phyloP scores from a whole-genome alignment of 192 early-diverging fungal species.

The Phycomyces nitens region DNA sequence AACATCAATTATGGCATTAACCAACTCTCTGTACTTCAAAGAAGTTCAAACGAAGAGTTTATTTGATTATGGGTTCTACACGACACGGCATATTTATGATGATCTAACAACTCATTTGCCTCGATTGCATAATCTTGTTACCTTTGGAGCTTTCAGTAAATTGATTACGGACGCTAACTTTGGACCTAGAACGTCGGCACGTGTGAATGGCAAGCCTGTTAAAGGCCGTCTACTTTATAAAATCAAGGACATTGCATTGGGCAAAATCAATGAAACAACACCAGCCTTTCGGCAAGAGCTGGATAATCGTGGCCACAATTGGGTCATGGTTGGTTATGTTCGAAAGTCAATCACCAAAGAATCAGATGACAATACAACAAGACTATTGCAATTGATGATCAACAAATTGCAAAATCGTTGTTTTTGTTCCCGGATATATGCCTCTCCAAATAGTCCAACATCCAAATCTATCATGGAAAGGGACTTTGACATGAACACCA shows the following conservation, averaged over 20 bases:
- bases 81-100: neutral
- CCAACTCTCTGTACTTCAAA: constrained; percentile 2
- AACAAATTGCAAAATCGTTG: constrained; percentile 5
- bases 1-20: neutral
- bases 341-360: neutral
- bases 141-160: constrained; percentile 3
- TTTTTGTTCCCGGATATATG: constrained; percentile 7
- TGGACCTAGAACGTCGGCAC: neutral
- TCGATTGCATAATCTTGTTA: neutral
- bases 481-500: neutral
- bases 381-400: neutral
- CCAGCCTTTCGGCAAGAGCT: constrained; percentile 1
- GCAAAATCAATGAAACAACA: constrained; percentile 1
- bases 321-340: neutral
- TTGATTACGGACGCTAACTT: constrained; percentile 1
- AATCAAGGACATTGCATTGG: neutral
- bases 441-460: neutral
- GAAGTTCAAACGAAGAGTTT: constrained; percentile 5
- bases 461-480: neutral
- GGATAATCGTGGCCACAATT: neutral
- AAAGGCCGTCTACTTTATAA: constrained; percentile 4
- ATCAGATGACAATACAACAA: neutral
- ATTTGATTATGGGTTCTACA: constrained; percentile 4
- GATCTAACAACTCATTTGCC: neutral
- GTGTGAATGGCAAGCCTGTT: neutral